Percentiles rank a stretch among this genome's conserved stretches.
phyloP scores from a whole-genome alignment of 495 filamentous ascomycete genomes.

The Tetracladium marchalianum region DNA sequence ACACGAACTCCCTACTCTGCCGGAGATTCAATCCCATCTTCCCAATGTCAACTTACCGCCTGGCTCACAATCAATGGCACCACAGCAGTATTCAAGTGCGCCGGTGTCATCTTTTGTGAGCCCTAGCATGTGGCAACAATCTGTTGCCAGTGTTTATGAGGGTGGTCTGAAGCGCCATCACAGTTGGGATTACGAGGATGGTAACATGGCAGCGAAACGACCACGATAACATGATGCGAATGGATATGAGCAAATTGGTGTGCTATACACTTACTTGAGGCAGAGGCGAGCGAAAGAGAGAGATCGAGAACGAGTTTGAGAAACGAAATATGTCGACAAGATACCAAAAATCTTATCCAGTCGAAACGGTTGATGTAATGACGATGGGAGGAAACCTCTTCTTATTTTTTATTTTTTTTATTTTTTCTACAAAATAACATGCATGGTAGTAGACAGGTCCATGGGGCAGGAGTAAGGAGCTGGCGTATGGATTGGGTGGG shows the following conservation, averaged over 20 bases:
- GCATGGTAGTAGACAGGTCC: too few relatives aligned
- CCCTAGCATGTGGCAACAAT: constrained; percentile 93
- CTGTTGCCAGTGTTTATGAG: constrained; percentile 82
- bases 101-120: constrained; percentile 63
- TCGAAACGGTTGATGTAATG: too few relatives aligned
- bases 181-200: constrained; percentile 43
- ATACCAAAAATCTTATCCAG: neutral
- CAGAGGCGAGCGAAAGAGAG: neutral
- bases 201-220: constrained; percentile 12
- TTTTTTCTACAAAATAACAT: too few relatives aligned
- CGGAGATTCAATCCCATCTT: constrained; percentile 28
- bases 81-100: constrained; percentile 44
- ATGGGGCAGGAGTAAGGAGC: too few relatives aligned
- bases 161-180: constrained; percentile 59
- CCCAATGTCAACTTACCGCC: constrained; percentile 18
- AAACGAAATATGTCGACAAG: too few relatives aligned
- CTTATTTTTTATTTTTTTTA: too few relatives aligned
- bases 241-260: too few relatives aligned
- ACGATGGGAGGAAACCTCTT: too few relatives aligned
- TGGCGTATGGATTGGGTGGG: neutral
- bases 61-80: constrained; percentile 41
- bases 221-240: constrained; percentile 10
- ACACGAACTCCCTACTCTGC: constrained; percentile 39
- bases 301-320: neutral
- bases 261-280: too few relatives aligned